Evolutionary conservation across 768 basidiomycete species (phyloP).

Genomic region (Hysterangium stoloniferum): DNA sequence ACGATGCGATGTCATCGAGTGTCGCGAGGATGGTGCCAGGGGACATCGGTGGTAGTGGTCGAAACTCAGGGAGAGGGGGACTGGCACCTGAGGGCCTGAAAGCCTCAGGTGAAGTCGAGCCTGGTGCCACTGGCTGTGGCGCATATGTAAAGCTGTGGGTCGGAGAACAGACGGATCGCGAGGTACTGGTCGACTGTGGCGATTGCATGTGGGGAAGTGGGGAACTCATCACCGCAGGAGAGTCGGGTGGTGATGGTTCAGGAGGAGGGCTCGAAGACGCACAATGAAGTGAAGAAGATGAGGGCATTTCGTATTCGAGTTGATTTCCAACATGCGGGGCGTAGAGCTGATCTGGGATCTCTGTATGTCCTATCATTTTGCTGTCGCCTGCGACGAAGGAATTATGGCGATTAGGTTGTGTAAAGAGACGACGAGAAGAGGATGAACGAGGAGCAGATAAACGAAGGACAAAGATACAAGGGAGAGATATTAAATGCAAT

Average conservation of each 20-base stretch:
- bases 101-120: background rate
- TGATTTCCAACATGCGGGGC: too few relatives aligned
- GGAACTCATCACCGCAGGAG: background rate
- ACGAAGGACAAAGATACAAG: too few relatives aligned
- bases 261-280: background rate
- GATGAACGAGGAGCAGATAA: too few relatives aligned
- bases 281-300: background rate
- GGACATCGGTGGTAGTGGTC: constrained; percentile 1
- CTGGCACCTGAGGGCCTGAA: background rate
- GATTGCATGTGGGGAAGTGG: background rate
- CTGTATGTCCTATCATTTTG: background rate
- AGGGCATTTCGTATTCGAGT: too few relatives aligned
- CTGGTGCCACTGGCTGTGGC: background rate
- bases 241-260: background rate
- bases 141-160: background rate
- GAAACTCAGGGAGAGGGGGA: background rate
- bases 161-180: background rate
- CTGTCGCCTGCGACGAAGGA: constrained; percentile 7
- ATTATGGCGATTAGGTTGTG: background rate
- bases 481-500: too few relatives aligned
- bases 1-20: constrained; percentile 6
- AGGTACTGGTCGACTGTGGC: background rate
- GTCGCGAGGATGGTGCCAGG: background rate
- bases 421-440: background rate
- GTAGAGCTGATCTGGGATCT: background rate